Evolutionary conservation across 345 rosid species (phyloP), one percentile per base, ranked within the genome.

Genomic region (rapeseed (Brassica napus)): DNA sequence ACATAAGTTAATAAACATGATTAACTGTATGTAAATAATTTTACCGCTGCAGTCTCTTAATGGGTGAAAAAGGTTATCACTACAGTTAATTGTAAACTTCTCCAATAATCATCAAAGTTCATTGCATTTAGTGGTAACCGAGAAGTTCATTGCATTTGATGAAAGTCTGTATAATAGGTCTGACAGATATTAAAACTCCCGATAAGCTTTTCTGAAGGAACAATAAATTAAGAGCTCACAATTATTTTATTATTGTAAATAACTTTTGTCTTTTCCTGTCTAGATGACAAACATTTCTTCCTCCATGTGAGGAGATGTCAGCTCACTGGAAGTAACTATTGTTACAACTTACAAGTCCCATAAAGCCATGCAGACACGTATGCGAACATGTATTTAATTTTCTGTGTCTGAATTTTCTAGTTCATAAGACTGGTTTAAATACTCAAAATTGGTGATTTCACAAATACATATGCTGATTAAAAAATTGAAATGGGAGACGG

Each of bases 291-390:
- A 80, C 76, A 80, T 80, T 75, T 80, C 63, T 16, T 75, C 79
- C 79, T 18, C 83, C 83, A 80, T 80, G 83, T 80, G 79, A 75
- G 83, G 79, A 75, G 67, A 64, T 70, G 83, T 80, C 79, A 80
- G 76, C 62, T 63, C 68, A 58, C 64, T 64, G 75, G 39, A 68
- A 60, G 31, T 73, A 68, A 73, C 54, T 79, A 69, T 59, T 72
- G 63, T 44, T 44, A 32, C 52, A 66, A 47, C 64, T 66, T 44
- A 32, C 52, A 66, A 47, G 69, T 66, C 34, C 39, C 77, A 14
- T 65, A 42, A 35, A 58, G 68, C 68, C 34, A 73, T 47, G 62
- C 57, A 63, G 74, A 74, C 75, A 74, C 74, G 78, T 74, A 61
- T 8, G 35, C 34, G 18, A 68, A 49, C 74, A 68, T 74, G 70